Evolutionary conservation across 768 basidiomycete species (phyloP).

Genomic region (Mycena albidolilacea): DNA sequence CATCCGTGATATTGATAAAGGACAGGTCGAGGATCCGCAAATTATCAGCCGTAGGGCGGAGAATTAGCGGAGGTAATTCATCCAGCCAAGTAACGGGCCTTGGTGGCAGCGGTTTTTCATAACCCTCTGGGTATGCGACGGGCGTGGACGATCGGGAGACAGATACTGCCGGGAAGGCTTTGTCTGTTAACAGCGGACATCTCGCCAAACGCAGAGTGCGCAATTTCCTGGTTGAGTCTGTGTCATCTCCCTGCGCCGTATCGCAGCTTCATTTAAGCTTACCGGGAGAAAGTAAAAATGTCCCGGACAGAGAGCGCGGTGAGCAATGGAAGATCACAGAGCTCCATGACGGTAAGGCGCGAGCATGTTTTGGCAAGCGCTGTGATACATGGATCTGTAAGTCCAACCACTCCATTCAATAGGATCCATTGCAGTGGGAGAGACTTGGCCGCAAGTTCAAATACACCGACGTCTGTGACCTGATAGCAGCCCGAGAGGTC

Average conservation of each 20-base stretch:
- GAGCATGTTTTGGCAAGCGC: conserved; percentile 83
- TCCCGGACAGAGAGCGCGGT: conserved; percentile 81
- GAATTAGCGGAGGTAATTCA: conserved; percentile 71
- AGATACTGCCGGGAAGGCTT: conserved; percentile 87
- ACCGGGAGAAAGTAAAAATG: conserved; percentile 84
- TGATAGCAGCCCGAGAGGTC: conserved; percentile 82
- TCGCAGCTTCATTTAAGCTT: conserved; percentile 41
- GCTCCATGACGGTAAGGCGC: conserved; percentile 85
- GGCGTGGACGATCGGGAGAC: conserved; percentile 53
- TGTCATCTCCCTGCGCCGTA: conserved; percentile 30
- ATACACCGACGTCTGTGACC: conserved; percentile 84
- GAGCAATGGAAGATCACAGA: conserved; percentile 77
- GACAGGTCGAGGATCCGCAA: conserved; percentile 87
- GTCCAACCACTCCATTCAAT: conserved; percentile 75
- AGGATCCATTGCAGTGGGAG: conserved; percentile 82
- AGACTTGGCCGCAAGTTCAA: conserved; percentile 78
- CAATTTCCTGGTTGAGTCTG: conserved; percentile 66
- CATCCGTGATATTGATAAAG: conserved; percentile 81
- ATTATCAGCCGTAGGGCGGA: conserved; percentile 77
- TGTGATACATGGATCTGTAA: conserved; percentile 74
- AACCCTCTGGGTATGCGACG: conserved; percentile 40
- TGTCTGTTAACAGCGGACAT: conserved; percentile 84
- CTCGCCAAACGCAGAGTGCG: conserved; percentile 83
- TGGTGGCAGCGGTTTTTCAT: conserved; percentile 69
- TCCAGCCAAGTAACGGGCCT: conserved; percentile 75